A percentile compares a stretch with the other conserved stretches of the same genome.
phyloP scores from a whole-genome alignment of 768 basidiomycete species.

The Agrocybe pediades region DNA sequence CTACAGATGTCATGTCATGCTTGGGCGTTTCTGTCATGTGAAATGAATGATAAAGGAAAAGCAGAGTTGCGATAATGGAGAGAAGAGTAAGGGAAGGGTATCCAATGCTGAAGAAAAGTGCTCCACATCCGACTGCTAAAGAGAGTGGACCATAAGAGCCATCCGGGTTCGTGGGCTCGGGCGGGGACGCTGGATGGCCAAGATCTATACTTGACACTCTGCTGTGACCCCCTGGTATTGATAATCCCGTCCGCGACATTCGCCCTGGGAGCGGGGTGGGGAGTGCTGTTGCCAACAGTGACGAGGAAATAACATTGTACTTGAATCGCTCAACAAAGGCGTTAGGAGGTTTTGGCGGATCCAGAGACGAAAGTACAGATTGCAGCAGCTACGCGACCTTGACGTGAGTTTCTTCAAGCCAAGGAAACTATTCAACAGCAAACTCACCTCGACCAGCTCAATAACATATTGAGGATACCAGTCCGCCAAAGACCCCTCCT shows the following conservation, averaged over 20 bases:
- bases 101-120: constrained; percentile 44
- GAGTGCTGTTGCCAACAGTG: constrained; percentile 64
- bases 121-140: constrained; percentile 36
- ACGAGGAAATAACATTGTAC: constrained; percentile 81
- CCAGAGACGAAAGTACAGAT: constrained; percentile 35
- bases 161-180: constrained; percentile 30
- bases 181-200: constrained; percentile 18
- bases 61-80: constrained; percentile 37
- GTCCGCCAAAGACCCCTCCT: constrained; percentile 30
- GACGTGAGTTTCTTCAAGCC: background rate
- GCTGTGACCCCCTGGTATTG: constrained; percentile 51
- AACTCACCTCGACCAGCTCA: constrained; percentile 42
- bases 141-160: constrained; percentile 42
- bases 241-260: constrained; percentile 29
- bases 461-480: constrained; percentile 39
- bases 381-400: background rate
- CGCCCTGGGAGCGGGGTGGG: constrained; percentile 39
- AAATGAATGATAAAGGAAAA: constrained; percentile 37
- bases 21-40: constrained; percentile 34
- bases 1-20: constrained; percentile 57
- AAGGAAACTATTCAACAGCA: background rate
- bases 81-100: constrained; percentile 42
- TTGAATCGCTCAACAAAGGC: constrained; percentile 81
- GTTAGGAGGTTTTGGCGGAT: constrained; percentile 36
- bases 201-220: constrained; percentile 41